phyloP scores from a whole-genome alignment of 2,329 filamentous ascomycete species.

The Trichoderma koningiopsis region DNA sequence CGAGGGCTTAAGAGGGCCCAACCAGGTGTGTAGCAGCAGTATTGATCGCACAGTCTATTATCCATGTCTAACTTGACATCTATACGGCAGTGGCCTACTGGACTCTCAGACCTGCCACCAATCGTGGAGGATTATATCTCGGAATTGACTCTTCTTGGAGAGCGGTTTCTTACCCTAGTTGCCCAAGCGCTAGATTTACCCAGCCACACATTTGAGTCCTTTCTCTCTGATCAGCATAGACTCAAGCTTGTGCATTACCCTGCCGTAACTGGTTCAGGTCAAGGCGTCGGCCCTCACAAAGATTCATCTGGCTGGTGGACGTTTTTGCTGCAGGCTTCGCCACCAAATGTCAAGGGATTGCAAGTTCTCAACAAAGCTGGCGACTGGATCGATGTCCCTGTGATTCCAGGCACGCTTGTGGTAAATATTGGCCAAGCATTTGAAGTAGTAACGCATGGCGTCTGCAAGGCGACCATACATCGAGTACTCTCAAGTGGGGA shows the following conservation, averaged over 20 bases:
- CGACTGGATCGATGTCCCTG: slow-evolving; percentile 53
- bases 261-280: slow-evolving; percentile 32
- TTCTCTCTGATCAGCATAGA: slow-evolving; percentile 59
- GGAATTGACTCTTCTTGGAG: slow-evolving; percentile 53
- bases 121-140: slow-evolving; percentile 53
- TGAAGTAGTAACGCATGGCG: slow-evolving; percentile 57
- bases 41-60: no score
- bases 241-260: slow-evolving; percentile 62
- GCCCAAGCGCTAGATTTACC: slow-evolving; percentile 57
- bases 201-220: slow-evolving; percentile 51
- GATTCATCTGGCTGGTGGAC: slow-evolving; percentile 67
- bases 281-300: slow-evolving; percentile 65
- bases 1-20: slow-evolving; percentile 51
- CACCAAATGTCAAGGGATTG: slow-evolving; percentile 51
- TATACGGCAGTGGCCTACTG: slow-evolving; percentile 45
- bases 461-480: slow-evolving; percentile 56
- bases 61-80: not conserved
- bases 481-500: slow-evolving; percentile 41
- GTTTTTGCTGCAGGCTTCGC: slow-evolving; percentile 62
- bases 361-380: slow-evolving; percentile 53
- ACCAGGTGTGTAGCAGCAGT: slow-evolving; percentile 42
- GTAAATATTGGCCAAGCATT: slow-evolving; percentile 63
- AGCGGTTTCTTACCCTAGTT: slow-evolving; percentile 58
- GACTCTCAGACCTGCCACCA: slow-evolving; percentile 39
- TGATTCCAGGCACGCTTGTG: slow-evolving; percentile 53